A percentile compares a stretch with the other conserved stretches of the same genome.
Conservation (phyloP, 129 eudicot species). For the Saussurea involucrata region DNA sequence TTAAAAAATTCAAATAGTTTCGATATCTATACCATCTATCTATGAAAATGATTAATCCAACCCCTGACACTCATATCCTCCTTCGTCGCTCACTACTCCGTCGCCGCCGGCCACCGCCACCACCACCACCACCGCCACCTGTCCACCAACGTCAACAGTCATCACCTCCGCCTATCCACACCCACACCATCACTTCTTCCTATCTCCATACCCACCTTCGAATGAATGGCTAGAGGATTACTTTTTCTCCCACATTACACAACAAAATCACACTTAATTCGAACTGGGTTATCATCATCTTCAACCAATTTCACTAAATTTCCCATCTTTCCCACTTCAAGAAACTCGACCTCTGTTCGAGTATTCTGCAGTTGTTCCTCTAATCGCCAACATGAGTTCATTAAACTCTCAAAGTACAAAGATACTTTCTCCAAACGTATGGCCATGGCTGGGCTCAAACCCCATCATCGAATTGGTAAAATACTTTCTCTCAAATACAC, state of each 20-base stretch:
- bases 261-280: constrained; percentile 21
- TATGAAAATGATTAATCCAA: too few relatives aligned
- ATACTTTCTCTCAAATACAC: background rate
- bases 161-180: too few relatives aligned
- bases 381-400: constrained; percentile 12
- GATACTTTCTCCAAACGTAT: constrained; percentile 56
- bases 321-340: constrained; percentile 19
- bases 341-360: background rate
- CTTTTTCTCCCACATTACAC: constrained; percentile 24
- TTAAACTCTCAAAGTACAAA: constrained; percentile 37
- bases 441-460: constrained; percentile 75
- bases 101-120: too few relatives aligned
- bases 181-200: background rate
- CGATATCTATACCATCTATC: too few relatives aligned
- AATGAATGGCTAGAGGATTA: constrained; percentile 38
- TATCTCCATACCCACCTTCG: background rate
- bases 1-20: too few relatives aligned
- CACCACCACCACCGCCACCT: too few relatives aligned
- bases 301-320: background rate
- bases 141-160: too few relatives aligned
- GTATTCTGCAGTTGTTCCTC: constrained; percentile 36
- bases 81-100: too few relatives aligned
- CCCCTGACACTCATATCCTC: too few relatives aligned
- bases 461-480: constrained; percentile 77
- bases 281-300: constrained; percentile 16